Conservation (phyloP, 495 filamentous ascomycete genomes). For the Annulohypoxylon bovei region DNA sequence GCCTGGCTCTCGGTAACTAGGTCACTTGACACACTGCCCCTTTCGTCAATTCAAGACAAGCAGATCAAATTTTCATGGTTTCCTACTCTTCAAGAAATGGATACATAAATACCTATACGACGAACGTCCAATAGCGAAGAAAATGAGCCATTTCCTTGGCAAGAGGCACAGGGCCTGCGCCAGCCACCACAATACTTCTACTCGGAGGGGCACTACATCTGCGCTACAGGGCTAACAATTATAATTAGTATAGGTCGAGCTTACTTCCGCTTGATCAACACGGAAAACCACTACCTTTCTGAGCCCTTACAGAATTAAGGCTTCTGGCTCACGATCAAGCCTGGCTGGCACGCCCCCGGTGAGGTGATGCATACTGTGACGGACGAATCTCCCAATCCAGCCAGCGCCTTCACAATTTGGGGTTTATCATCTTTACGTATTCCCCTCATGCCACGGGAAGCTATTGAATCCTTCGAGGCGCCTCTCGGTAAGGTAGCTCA, state of each 20-base stretch:
- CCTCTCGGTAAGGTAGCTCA: neutral
- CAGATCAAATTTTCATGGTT: too few species aligned
- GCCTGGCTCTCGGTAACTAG: neutral
- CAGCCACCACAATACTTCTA: constrained; percentile 8
- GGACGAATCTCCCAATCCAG: neutral
- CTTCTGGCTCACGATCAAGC: neutral
- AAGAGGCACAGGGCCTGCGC: neutral
- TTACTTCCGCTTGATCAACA: neutral
- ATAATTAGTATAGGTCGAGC: neutral
- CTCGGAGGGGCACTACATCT: neutral
- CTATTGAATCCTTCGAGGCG: constrained; percentile 16
- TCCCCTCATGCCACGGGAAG: neutral
- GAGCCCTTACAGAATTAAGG: neutral
- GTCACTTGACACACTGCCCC: constrained; percentile 7
- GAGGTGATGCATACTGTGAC: neutral
- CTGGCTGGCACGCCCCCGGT: neutral
- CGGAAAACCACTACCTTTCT: neutral
- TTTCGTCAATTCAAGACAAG: neutral
- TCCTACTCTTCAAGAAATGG: too few species aligned
- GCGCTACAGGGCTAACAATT: neutral
- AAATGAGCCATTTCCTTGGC: neutral
- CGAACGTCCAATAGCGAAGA: neutral
- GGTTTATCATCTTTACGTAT: neutral
- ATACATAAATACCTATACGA: neutral
- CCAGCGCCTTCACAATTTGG: neutral